Percentiles rank a stretch among this genome's conserved stretches.
phyloP scores from a whole-genome alignment of 2,329 filamentous ascomycete species.

The Colletotrichum australisinense region DNA sequence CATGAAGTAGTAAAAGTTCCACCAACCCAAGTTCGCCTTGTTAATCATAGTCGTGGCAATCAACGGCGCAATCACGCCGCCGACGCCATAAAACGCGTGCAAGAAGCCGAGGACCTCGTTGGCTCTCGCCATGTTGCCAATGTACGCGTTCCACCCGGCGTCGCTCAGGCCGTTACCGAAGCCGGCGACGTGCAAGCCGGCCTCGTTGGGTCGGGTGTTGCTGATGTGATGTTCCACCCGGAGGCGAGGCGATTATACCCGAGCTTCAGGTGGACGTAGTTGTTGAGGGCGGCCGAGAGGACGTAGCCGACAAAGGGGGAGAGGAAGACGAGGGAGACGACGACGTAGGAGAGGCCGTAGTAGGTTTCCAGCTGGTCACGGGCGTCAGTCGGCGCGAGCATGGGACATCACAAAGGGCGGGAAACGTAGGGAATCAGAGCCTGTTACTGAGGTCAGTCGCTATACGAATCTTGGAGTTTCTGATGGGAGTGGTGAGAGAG shows the following conservation, averaged over 20 bases:
- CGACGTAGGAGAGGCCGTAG: slow-evolving; percentile 69
- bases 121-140: slow-evolving; percentile 75
- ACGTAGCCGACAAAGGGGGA: slow-evolving; percentile 74
- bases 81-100: slow-evolving; percentile 76
- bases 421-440: slow-evolving; percentile 64
- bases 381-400: slow-evolving; percentile 41
- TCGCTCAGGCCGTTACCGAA: slow-evolving; percentile 77
- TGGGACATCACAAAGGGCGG: slow-evolving; percentile 16
- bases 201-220: too few species aligned
- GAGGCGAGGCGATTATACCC: too few species aligned
- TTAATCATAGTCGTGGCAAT: slow-evolving; percentile 79
- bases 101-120: slow-evolving; percentile 78
- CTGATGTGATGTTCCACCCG: too few species aligned
- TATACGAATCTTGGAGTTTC: neutral
- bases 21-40: slow-evolving; percentile 71
- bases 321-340: slow-evolving; percentile 75
- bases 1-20: slow-evolving; percentile 81
- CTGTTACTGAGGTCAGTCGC: slow-evolving; percentile 42
- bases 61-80: slow-evolving; percentile 76
- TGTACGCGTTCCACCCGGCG: slow-evolving; percentile 65
- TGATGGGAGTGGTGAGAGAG: neutral
- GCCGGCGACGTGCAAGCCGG: slow-evolving; percentile 73
- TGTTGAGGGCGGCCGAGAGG: slow-evolving; percentile 70
- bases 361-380: slow-evolving; percentile 51
- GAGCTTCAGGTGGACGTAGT: slow-evolving; percentile 50